Evolutionary conservation across 108 stramenopile genomes (phyloP), one percentile per base, ranked within the genome.

Genomic region (Pseudonitzschia multistriata): DNA sequence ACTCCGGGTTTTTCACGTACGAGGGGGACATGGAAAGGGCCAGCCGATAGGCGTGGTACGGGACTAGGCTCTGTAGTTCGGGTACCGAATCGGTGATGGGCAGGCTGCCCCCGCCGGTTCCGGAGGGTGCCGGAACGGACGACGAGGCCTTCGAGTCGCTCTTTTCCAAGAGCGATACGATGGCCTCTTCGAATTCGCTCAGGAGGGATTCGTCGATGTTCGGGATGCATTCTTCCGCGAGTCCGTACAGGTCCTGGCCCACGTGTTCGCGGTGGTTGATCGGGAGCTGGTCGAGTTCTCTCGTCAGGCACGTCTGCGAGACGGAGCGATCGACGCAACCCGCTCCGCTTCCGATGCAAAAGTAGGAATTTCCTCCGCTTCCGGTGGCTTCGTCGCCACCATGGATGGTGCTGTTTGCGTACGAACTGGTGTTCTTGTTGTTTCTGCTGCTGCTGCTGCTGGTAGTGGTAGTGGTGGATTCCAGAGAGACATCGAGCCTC

Each of bases 191-290:
- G 27, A 74, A 28, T 19, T 62, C 25, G 8, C 33, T n/a, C 14
- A 67, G 55, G 25, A 64, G 22, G 10, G 24, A 28, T 25, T 66
- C 55, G 55, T 67, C 73, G 7, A 27, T 29, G 13, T 47, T 55
- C 0, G 34, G 30, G n/a, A 37, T 76, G 37, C 33, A 34, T 29
- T 62, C 49, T 19, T 74, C 73, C 11, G 72, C 35, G 30, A 67
- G 36, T 15, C 74, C 74, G 30, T 63, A 68, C 54, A 74, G 36
- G 66, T 74, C 73, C 54, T 74, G 73, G 6, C 50, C 45, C 36
- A 59, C 73, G 28, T 66, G 49, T 22, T 66, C 56, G 22, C 56
- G 73, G 11, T 28, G n/a, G 39, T 29, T 36, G n/a, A 54, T 55
- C 0, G 64, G 65, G 15, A 74, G 56, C 33, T 59, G 63, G 17